phyloP scores from a whole-genome alignment of 2,329 filamentous ascomycete genomes.

The Hypoxylon sp. region DNA sequence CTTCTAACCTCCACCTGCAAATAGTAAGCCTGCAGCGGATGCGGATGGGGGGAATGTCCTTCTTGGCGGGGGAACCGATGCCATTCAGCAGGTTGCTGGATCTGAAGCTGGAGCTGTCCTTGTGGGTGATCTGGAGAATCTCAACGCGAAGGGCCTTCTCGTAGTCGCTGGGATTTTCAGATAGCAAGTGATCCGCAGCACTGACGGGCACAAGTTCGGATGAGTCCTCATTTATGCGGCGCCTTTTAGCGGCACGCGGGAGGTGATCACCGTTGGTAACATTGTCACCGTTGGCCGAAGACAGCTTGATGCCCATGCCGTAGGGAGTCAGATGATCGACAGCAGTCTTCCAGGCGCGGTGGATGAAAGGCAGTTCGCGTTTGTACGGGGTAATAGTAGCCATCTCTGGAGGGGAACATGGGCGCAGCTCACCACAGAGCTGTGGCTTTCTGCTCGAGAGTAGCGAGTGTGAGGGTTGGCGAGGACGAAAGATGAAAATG shows the following conservation, averaged over 20 bases:
- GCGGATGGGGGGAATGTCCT: conserved; percentile 48
- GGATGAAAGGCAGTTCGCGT: conserved; percentile 62
- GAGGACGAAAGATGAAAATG: conserved; percentile 10
- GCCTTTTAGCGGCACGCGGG: conserved; percentile 57
- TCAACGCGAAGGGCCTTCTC: conserved; percentile 59
- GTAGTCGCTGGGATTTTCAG: conserved; percentile 40
- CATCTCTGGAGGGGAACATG: conserved; percentile 55
- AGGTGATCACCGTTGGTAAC: conserved; percentile 49
- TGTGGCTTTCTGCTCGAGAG: conserved; percentile 37
- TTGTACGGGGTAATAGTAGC: conserved; percentile 55
- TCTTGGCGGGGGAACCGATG: conserved; percentile 46
- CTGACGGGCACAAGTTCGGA: conserved; percentile 44
- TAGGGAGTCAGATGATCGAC: conserved; percentile 53
- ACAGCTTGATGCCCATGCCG: conserved; percentile 55
- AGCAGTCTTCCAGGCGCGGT: conserved; percentile 61
- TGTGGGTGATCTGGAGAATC: conserved; percentile 61
- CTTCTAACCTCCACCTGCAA: conserved; percentile 44
- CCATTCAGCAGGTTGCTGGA: conserved; percentile 48
- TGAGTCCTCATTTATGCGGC: conserved; percentile 55
- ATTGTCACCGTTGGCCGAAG: conserved; percentile 50
- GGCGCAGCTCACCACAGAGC: conserved; percentile 43
- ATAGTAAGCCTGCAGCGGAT: conserved; percentile 56
- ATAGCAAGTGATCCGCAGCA: conserved; percentile 36
- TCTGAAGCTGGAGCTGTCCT: conserved; percentile 53
- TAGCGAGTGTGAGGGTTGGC: conserved; percentile 1